Percentiles rank a stretch among this genome's conserved stretches.
These are phyloP conservation scores for Xylogone sp. DNA, from an alignment of 2,329 filamentous ascomycete species.

Conservation along the genomic window DNA sequence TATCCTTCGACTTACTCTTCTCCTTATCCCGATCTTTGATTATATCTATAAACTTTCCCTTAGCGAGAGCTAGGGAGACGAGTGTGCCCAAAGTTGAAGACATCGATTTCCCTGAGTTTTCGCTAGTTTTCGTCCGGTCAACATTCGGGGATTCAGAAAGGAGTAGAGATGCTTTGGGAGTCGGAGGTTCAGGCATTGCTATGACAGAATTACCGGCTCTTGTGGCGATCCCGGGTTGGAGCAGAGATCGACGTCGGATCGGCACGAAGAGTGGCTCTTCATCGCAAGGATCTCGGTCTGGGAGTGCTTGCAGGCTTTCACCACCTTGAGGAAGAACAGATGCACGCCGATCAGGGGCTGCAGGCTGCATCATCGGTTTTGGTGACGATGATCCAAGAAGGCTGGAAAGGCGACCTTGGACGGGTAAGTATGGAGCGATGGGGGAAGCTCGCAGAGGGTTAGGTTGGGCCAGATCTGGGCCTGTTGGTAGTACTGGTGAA, in stretches of 20 bases:
- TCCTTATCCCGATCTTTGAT: not conserved
- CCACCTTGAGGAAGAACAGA: not conserved
- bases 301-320: not conserved
- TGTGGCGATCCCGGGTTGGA: constrained; percentile 28
- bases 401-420: not conserved
- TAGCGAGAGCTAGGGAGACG: not conserved
- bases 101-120: not conserved
- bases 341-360: not conserved
- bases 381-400: not conserved
- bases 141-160: not conserved
- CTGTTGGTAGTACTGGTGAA: not conserved
- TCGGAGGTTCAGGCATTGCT: not conserved
- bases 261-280: constrained; percentile 21
- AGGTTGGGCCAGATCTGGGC: not conserved
- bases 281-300: not conserved
- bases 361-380: not conserved
- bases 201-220: constrained; percentile 7
- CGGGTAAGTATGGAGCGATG: not conserved
- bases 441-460: not conserved
- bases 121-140: not conserved
- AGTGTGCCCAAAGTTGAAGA: not conserved
- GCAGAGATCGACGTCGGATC: constrained; percentile 25
- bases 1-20: not conserved
- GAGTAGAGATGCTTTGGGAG: not conserved
- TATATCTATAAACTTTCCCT: not conserved